Evolutionary conservation across 306 rosid species (phyloP).

Genomic region (Cajanus cajan): DNA sequence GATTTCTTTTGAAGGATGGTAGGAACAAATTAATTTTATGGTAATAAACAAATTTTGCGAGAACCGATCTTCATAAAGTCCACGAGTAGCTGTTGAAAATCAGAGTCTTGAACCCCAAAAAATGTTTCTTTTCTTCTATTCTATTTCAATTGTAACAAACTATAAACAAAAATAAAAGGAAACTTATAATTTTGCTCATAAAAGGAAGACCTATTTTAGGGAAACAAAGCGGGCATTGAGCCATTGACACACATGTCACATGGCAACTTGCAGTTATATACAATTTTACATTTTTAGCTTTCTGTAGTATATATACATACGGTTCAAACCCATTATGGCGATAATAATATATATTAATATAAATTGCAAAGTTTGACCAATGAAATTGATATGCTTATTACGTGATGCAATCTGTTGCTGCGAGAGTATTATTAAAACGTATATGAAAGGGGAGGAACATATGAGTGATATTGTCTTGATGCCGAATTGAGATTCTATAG

Average conservation of each 20-base stretch:
- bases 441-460: constrained; percentile 1
- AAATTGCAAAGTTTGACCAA: constrained; percentile 30
- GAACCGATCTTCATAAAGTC: neutral
- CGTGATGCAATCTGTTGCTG: constrained; percentile 36
- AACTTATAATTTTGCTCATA: neutral
- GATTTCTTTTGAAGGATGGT: neutral
- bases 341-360: neutral
- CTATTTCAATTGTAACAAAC: neutral
- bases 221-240: constrained; percentile 1
- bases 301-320: neutral
- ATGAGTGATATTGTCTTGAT: neutral
- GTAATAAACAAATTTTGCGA: neutral
- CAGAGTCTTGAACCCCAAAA: neutral
- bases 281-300: neutral
- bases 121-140: neutral
- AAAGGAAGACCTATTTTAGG: neutral
- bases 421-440: constrained; percentile 12
- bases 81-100: neutral
- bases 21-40: neutral
- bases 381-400: constrained; percentile 30
- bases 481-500: constrained; percentile 12
- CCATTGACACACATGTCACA: constrained; percentile 30
- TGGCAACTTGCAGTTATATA: constrained; percentile 14
- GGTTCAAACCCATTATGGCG: constrained; percentile 7
- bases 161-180: neutral